Evolutionary conservation across 176 grass and related monocot species (phyloP).

Genomic region (Juncus effusus): DNA sequence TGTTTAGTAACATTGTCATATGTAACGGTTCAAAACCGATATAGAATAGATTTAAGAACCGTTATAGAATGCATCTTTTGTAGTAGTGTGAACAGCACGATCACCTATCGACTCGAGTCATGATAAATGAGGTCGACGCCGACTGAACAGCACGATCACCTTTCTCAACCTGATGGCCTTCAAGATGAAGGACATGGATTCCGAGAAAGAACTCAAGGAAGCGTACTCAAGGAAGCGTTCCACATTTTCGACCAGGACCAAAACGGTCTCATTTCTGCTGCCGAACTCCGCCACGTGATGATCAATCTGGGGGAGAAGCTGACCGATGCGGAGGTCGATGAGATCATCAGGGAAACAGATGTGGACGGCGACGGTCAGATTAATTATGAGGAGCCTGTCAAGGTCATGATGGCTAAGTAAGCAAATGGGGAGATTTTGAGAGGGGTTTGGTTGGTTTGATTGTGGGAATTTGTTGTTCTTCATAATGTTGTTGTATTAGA

Average conservation of each 20-base stretch:
- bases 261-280: constrained; percentile 38
- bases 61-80: too few relatives aligned
- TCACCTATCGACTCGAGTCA: too few relatives aligned
- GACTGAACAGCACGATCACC: constrained; percentile 29
- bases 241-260: constrained; percentile 39
- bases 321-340: constrained; percentile 34
- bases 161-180: constrained; percentile 35
- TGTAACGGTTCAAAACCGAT: too few relatives aligned
- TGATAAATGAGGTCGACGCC: constrained; percentile 37
- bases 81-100: too few relatives aligned
- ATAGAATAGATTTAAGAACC: too few relatives aligned
- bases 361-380: constrained; percentile 42
- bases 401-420: constrained; percentile 55
- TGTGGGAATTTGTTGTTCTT: background rate
- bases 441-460: too few relatives aligned
- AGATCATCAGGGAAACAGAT: constrained; percentile 34
- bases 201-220: constrained; percentile 32
- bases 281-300: constrained; percentile 39
- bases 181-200: constrained; percentile 39
- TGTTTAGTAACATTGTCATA: too few relatives aligned
- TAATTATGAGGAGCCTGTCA: constrained; percentile 47
- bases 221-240: constrained; percentile 40
- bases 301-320: constrained; percentile 45
- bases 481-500: constrained; percentile 19
- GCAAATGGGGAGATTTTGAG: too few relatives aligned